Percentiles rank a stretch among this genome's conserved stretches.
These are phyloP conservation scores for Geranium brycei DNA, from an alignment of 345 rosid genomes.

Conservation along the genomic window DNA sequence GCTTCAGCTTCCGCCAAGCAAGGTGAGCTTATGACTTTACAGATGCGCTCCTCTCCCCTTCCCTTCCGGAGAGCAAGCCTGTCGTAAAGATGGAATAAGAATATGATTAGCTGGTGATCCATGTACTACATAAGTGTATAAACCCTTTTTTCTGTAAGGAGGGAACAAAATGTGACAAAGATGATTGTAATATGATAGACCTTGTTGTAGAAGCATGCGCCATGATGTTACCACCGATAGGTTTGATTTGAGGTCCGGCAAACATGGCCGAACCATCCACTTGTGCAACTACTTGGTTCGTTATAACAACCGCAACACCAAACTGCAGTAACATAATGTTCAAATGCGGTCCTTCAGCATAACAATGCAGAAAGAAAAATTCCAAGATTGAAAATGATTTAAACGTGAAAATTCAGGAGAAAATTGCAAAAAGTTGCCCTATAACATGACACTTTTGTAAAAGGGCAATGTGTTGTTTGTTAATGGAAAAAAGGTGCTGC, in stretches of 20 bases:
- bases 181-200: constrained; percentile 17
- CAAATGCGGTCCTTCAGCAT: too few relatives aligned
- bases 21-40: constrained; percentile 95
- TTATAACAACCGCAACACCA: constrained; percentile 88
- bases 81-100: constrained; percentile 1
- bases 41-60: constrained; percentile 89
- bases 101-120: background rate
- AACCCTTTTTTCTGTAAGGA: background rate
- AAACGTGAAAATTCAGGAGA: too few relatives aligned
- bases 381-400: too few relatives aligned
- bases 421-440: too few relatives aligned
- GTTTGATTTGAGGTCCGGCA: constrained; percentile 96
- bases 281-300: constrained; percentile 96
- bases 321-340: constrained; percentile 32
- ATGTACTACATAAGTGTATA: too few relatives aligned
- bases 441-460: too few relatives aligned
- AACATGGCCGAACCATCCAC: constrained; percentile 94
- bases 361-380: too few relatives aligned
- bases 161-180: background rate
- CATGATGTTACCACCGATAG: constrained; percentile 95
- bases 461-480: too few relatives aligned
- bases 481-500: too few relatives aligned
- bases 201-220: constrained; percentile 98
- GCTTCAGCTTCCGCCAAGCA: constrained; percentile 92
- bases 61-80: constrained; percentile 89